Evolutionary conservation across 2,329 filamentous ascomycete species (phyloP).

Genomic region (Stagonosporopsis chrysanthemi): DNA sequence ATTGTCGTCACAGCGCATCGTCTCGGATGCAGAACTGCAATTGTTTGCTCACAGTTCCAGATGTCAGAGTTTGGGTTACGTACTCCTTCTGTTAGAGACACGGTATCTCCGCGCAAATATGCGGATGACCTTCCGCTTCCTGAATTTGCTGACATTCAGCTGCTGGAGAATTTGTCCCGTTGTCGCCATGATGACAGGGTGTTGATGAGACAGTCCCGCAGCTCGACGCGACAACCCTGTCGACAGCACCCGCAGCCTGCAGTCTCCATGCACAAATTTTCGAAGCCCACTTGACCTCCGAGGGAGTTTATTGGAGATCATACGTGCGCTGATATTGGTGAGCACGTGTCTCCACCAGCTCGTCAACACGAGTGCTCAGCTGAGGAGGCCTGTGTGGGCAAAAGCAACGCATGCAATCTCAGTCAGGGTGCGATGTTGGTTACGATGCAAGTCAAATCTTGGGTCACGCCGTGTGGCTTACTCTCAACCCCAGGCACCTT

Average conservation of each 20-base stretch:
- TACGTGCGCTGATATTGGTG: slow-evolving; percentile 22
- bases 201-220: slow-evolving; percentile 14
- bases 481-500: slow-evolving; percentile 20
- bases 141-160: slow-evolving; percentile 30
- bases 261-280: slow-evolving; percentile 11
- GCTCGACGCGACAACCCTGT: slow-evolving; percentile 12
- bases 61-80: slow-evolving; percentile 8
- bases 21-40: slow-evolving; percentile 13
- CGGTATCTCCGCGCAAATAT: slow-evolving; percentile 22
- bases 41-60: slow-evolving; percentile 12
- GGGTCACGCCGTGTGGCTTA: slow-evolving; percentile 22
- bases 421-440: neutral
- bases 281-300: slow-evolving; percentile 33
- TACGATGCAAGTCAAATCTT: slow-evolving; percentile 16
- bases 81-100: slow-evolving; percentile 16
- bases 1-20: slow-evolving; percentile 19
- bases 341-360: slow-evolving; percentile 3
- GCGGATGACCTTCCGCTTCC: slow-evolving; percentile 39
- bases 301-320: slow-evolving; percentile 30
- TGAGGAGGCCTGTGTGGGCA: slow-evolving; percentile 8
- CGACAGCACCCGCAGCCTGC: slow-evolving; percentile 7
- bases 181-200: slow-evolving; percentile 29
- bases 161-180: slow-evolving; percentile 24
- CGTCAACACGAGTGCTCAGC: slow-evolving; percentile 13
- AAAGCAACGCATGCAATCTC: slow-evolving; percentile 13